Conservation (phyloP, 345 rosid species). For the Dovyalis caffra region DNA sequence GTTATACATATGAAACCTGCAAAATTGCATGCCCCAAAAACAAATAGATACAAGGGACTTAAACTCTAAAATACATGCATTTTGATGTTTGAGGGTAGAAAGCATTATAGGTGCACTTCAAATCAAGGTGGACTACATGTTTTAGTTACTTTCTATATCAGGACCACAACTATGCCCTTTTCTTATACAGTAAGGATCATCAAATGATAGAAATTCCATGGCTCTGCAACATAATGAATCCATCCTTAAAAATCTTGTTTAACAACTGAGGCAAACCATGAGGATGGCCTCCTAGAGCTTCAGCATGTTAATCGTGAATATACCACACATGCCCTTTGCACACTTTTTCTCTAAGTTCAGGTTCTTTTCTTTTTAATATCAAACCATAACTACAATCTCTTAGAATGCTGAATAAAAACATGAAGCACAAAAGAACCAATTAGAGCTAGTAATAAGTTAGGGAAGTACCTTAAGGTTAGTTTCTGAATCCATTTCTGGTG, state of each 20-base stretch:
- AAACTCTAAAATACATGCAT: background rate
- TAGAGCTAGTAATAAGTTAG: slow-evolving; percentile 4
- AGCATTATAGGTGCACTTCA: background rate
- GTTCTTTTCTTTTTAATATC: background rate
- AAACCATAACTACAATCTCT: background rate
- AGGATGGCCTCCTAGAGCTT: background rate
- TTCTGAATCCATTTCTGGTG: slow-evolving; percentile 57
- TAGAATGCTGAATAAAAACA: background rate
- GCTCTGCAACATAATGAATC: background rate
- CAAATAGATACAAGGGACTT: background rate
- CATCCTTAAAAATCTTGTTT: background rate
- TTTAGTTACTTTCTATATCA: background rate
- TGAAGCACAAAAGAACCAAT: background rate
- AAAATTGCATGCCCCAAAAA: background rate
- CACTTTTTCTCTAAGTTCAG: background rate
- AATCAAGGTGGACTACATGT: background rate
- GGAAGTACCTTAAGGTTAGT: slow-evolving; percentile 53
- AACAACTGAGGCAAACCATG: background rate
- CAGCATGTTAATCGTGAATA: background rate
- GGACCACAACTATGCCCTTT: background rate
- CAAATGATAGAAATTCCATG: background rate
- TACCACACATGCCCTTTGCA: background rate
- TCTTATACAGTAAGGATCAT: background rate
- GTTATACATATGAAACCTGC: background rate
- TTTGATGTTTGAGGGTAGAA: background rate